Percentiles rank a stretch among this genome's conserved stretches.
These are phyloP conservation scores for Lepiota subincarnata DNA, from an alignment of 768 basidiomycete species.

Conservation along the genomic window DNA sequence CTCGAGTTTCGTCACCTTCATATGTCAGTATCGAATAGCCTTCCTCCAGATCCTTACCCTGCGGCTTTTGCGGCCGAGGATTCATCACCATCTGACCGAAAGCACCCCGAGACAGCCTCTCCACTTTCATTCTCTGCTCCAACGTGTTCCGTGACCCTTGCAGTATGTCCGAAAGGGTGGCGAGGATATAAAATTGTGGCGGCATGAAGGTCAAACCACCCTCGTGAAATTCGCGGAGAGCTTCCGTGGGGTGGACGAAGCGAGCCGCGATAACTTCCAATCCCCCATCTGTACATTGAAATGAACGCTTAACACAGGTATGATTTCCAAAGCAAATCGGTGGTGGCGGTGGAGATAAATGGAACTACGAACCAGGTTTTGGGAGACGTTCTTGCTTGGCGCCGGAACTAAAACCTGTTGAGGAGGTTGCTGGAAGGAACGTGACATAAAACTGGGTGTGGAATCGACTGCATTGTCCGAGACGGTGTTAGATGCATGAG, in stretches of 20 bases:
- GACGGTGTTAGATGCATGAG: slow-evolving; percentile 4
- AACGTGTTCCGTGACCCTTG: slow-evolving; percentile 34
- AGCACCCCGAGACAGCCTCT: slow-evolving; percentile 42
- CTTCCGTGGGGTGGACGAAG: slow-evolving; percentile 55
- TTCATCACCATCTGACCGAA: slow-evolving; percentile 64
- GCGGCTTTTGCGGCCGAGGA: slow-evolving; percentile 29
- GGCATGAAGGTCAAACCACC: slow-evolving; percentile 62
- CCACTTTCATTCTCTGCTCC: slow-evolving; percentile 43
- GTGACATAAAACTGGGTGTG: slow-evolving; percentile 66
- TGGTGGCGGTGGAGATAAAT: not conserved
- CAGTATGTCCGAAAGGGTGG: slow-evolving; percentile 54
- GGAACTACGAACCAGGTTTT: slow-evolving; percentile 40
- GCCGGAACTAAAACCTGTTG: slow-evolving; percentile 50
- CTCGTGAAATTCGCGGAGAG: slow-evolving; percentile 47
- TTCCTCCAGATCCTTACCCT: slow-evolving; percentile 33
- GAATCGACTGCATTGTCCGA: slow-evolving; percentile 49
- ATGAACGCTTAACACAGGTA: not conserved
- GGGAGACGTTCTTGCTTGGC: slow-evolving; percentile 54
- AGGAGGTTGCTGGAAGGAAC: slow-evolving; percentile 46
- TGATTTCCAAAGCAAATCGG: not conserved
- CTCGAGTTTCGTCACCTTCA: slow-evolving; percentile 67
- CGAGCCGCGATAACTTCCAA: slow-evolving; percentile 66
- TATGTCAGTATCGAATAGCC: slow-evolving; percentile 53
- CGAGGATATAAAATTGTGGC: slow-evolving; percentile 69
- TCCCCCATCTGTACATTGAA: slow-evolving; percentile 44